Base-by-base conservation (phyloP, 2,329 filamentous ascomycete species). In the Fusarium avenaceum region DNA sequence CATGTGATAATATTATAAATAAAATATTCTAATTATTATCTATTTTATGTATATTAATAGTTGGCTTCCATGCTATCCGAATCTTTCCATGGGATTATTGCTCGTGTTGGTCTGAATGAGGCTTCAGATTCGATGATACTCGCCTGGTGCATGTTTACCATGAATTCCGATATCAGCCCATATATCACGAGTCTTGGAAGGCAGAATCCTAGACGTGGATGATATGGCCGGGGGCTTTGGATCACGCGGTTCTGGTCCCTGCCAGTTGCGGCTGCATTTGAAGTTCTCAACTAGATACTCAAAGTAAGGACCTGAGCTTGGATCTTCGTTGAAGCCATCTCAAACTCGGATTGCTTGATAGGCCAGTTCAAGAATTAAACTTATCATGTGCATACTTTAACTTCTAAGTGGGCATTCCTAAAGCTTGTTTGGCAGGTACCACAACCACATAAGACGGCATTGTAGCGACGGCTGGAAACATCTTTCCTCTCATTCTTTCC, bases 241-340 rank as follows among this genome's bases (percentile, higher is more conserved):
- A 63, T 58, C 63, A 67, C 52, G 48, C 57, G 52, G 51, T 57
- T 58, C 28, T 24, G 39, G 19, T 42, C 58, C 58, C 63, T 67
- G 33, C 40, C 10, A 39, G 24, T 26, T 45, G 22, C 30, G 38
- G 28, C 39, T 50, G 39, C 8, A 3, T 10, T 28, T 24, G 8
- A 26, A 24, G 32, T 26, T 26, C 20, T 50, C 5, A 55, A 47
- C 24, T 22, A 22, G 22, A 6, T 19, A 11, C 9, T 22, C 46
- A 20, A 32, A 30, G n/a, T n/a, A 19, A 13, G 3, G n/a, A 24
- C 15, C 17, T 33, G 20, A 30, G 7, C 15, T 30, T n/a, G 24
- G 28, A 30, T 30, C 28, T 30, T 30, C 11, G 10, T 11, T n/a
- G 15, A 35, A 17, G 33, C 32, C 13, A 35, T 35, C 33, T 17